Base-by-base conservation (phyloP, 805 yeast genomes). In the Kazachstania bromeliacearum region DNA sequence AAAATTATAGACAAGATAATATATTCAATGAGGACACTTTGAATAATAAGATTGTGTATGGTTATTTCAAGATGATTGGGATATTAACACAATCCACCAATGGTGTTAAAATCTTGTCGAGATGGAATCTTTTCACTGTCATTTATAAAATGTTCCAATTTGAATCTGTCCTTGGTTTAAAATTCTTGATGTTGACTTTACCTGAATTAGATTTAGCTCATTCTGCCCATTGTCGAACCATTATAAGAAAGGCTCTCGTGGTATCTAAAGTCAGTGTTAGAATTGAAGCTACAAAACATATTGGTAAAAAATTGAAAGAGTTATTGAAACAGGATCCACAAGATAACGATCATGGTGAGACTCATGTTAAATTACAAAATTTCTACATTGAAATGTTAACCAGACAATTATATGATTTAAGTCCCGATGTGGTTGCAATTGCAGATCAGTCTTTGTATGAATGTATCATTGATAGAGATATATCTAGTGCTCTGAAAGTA, bases 51-150 rank as follows among this genome's bases (percentile, higher is more conserved):
- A 54, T 83, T 16, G 74, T 85, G 29, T 59, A 65, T 39, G 96
- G 96, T 0, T 89, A 88, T 54, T 72, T 92, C 43, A 71, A 73
- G 39, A 72, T 89, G 51, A 58, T 92, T 8, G 96, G 96, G 0
- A 75, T 78, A 0, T 59, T 92, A 13, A 73, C 87, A 3, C 60
- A 68, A 2, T 67, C 72, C 26, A 52, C 61, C 0, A 66, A 70
- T 33, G 98, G 98, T 0, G 57, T 83, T 17, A 66, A 66, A 30
- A 65, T 89, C 46, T 54, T 92, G 39, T 81, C 77, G 34, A 77
- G 82, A 42, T 84, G 95, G 92, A 81, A 87, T 47, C 70, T 89
- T 40, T 84, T 85, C 59, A 87, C 79, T 39, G 77, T 84, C 59
- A 65, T 87, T 35, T 79, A 81, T 47, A 84, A 84, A 47, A 71